phyloP scores from a whole-genome alignment of 139 green algal species.

The Pseudopediastrum boryanum region DNA sequence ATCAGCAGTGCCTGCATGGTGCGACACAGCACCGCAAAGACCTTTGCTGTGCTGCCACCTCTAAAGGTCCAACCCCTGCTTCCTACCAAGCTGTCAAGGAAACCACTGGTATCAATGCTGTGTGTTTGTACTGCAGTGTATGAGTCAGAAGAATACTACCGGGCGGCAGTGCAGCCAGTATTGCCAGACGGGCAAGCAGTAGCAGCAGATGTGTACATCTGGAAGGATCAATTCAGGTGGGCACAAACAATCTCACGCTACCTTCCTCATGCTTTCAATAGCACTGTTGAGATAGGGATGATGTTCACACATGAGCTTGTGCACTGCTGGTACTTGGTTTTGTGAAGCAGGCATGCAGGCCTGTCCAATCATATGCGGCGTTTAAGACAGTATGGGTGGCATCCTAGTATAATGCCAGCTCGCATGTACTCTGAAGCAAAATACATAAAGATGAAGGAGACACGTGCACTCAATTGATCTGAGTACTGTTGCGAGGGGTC shows the following conservation, averaged over 20 bases:
- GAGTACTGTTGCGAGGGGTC: background rate
- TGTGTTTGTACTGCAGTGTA: conserved; percentile 54
- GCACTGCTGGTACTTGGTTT: background rate
- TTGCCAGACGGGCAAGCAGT: conserved; percentile 40
- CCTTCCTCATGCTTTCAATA: background rate
- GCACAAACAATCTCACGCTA: background rate
- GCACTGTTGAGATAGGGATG: background rate
- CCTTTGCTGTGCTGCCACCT: background rate
- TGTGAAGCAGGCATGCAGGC: background rate
- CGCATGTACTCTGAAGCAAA: background rate
- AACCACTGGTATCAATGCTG: background rate
- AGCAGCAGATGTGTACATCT: conserved; percentile 69
- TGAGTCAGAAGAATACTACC: conserved; percentile 79
- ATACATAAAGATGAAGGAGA: too few species aligned
- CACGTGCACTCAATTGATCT: too few species aligned
- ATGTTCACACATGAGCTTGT: background rate
- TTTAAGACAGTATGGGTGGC: too few species aligned
- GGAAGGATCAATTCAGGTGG: conserved; percentile 60
- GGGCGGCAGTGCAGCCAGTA: conserved; percentile 21
- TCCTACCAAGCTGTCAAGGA: too few species aligned
- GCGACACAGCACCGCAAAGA: background rate
- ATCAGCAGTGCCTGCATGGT: background rate
- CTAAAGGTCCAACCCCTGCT: background rate
- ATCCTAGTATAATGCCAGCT: too few species aligned
- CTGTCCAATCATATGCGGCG: background rate